A percentile compares a stretch with the other conserved stretches of the same genome.
These are phyloP conservation scores for Calonectria pseudoreteaudii DNA, from an alignment of 2,329 filamentous ascomycete genomes.

Conservation along the genomic window DNA sequence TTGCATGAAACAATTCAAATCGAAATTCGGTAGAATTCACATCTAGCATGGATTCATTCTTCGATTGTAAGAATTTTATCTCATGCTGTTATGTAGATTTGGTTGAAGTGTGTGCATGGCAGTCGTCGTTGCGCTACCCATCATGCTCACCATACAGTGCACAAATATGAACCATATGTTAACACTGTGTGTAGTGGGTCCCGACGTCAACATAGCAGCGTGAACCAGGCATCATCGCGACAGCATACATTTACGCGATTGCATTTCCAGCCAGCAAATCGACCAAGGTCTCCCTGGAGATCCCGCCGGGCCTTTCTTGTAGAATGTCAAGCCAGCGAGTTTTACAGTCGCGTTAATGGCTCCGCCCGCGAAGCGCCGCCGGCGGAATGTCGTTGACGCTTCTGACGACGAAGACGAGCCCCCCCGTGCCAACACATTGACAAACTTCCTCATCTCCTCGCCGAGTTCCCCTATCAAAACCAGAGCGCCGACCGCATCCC, in stretches of 20 bases:
- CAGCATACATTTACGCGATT: conserved; percentile 23
- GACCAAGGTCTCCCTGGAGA: neutral
- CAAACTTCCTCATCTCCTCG: conserved; percentile 66
- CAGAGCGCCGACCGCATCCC: conserved; percentile 50
- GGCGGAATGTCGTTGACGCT: conserved; percentile 65
- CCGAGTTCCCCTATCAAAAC: conserved; percentile 55
- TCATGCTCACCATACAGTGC: neutral
- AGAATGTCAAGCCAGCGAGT: conserved; percentile 42
- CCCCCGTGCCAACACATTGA: conserved; percentile 58
- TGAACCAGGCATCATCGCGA: conserved; percentile 33
- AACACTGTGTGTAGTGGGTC: conserved; percentile 34
- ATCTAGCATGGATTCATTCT: neutral
- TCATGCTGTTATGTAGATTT: neutral
- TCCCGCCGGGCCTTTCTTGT: conserved; percentile 29
- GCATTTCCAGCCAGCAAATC: neutral
- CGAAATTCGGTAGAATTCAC: neutral
- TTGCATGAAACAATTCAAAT: neutral
- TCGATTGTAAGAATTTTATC: neutral
- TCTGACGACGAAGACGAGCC: conserved; percentile 64
- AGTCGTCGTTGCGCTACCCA: neutral
- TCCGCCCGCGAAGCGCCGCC: conserved; percentile 69
- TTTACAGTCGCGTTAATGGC: conserved; percentile 60
- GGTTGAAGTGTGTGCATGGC: conserved; percentile 16
- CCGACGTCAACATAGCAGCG: conserved; percentile 31
- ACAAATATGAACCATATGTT: neutral